Percentiles rank a stretch among this genome's conserved stretches.
Evolutionary conservation across 2,329 filamentous ascomycete genomes (phyloP).

Genomic region (Lecanicillium sp.): DNA sequence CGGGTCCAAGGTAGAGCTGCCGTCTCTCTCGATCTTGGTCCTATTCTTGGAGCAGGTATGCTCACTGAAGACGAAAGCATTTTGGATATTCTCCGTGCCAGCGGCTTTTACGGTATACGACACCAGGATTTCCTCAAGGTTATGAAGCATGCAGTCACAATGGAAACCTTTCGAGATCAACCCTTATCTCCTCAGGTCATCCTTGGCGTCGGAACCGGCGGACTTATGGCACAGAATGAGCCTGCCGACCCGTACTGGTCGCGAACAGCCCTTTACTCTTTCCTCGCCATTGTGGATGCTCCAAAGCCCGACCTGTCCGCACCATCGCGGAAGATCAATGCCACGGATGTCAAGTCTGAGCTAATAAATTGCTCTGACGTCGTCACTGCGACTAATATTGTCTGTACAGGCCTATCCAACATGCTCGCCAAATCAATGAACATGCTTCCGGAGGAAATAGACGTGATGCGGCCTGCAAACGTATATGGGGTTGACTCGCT

Average conservation of each 20-base stretch:
- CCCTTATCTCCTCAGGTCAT: constrained; percentile 38
- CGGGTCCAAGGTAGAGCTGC: constrained; percentile 25
- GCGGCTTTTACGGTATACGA: constrained; percentile 47
- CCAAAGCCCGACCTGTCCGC: constrained; percentile 20
- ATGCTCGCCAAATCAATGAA: constrained; percentile 38
- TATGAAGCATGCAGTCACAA: constrained; percentile 37
- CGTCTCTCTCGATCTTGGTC: constrained; percentile 42
- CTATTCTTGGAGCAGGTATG: constrained; percentile 47
- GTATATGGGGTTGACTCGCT: constrained; percentile 46
- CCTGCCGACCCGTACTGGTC: constrained; percentile 48
- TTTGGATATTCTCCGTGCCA: constrained; percentile 39
- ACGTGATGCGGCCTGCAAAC: constrained; percentile 29
- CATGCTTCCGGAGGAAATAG: constrained; percentile 36
- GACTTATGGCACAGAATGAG: constrained; percentile 43
- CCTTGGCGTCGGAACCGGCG: constrained; percentile 47
- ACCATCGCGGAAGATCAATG: constrained; percentile 9
- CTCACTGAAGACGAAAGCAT: constrained; percentile 39
- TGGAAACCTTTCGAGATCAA: constrained; percentile 18
- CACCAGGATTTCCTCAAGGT: constrained; percentile 41
- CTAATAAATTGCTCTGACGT: constrained; percentile 21
- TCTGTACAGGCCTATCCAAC: constrained; percentile 27
- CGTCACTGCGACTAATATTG: constrained; percentile 22
- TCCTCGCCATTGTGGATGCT: constrained; percentile 41
- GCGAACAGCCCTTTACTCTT: constrained; percentile 38
- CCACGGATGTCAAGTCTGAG: constrained; percentile 21